Evolutionary conservation across 352 stramenopile genomes (phyloP).

Genomic region (Discostella stelligera): DNA sequence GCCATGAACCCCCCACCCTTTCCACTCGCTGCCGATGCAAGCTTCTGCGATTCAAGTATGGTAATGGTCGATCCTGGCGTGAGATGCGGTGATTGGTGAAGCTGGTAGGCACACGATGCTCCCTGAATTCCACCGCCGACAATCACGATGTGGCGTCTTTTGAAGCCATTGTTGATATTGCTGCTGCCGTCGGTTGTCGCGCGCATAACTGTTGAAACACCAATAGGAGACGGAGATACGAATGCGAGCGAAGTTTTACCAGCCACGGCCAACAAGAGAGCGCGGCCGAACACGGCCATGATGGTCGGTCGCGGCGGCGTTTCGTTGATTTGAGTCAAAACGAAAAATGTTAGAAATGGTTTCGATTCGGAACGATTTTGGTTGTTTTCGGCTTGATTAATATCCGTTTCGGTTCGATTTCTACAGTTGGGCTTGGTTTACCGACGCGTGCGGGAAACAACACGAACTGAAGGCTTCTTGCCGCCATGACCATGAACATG

Average conservation of each 20-base stretch:
- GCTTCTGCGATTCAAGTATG: conserved; percentile 73
- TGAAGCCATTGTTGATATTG: background rate
- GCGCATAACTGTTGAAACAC: conserved; percentile 1
- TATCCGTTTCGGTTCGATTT: no score
- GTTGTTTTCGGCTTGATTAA: no score
- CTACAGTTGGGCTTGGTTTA: no score
- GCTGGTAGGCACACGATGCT: conserved; percentile 64
- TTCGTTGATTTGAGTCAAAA: background rate
- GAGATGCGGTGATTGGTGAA: conserved; percentile 30
- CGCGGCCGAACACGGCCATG: background rate
- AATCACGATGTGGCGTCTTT: conserved; percentile 39
- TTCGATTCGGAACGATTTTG: no score
- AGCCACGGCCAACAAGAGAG: conserved; percentile 2
- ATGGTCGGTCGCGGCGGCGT: background rate
- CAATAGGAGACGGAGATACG: background rate
- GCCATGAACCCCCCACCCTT: conserved; percentile 88
- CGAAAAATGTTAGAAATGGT: no score
- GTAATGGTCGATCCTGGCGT: conserved; percentile 51
- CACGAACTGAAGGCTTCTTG: no score
- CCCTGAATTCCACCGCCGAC: conserved; percentile 74
- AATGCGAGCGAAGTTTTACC: background rate
- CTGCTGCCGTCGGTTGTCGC: conserved; percentile 2
- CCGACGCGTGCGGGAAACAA: no score
- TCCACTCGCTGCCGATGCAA: conserved; percentile 83
- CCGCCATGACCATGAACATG: no score